These are phyloP conservation scores for Piper betle DNA, from an alignment of 164 flowering plant species.

Conservation along the genomic window DNA sequence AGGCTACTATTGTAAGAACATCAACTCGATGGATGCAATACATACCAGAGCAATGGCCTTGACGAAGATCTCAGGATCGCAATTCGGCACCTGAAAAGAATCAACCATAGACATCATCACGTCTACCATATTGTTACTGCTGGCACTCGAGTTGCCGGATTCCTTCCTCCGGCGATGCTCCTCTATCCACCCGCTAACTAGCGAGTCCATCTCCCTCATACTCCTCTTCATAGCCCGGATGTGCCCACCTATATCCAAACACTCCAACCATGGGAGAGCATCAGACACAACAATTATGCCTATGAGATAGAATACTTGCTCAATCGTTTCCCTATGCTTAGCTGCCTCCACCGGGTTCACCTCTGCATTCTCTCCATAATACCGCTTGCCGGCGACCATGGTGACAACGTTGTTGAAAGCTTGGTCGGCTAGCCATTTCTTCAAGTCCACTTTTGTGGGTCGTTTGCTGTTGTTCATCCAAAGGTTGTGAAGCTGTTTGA, in stretches of 20 bases:
- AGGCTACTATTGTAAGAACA: too few species aligned
- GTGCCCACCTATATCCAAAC: background rate
- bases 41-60: background rate
- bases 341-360: background rate
- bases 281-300: background rate
- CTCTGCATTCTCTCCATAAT: background rate
- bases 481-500: background rate
- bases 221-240: conserved; percentile 3
- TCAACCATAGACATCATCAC: background rate
- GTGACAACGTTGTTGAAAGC: background rate
- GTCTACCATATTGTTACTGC: conserved; percentile 4
- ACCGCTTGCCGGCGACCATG: conserved; percentile 5
- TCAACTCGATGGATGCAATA: too few species aligned
- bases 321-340: background rate
- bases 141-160: background rate
- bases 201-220: conserved; percentile 2
- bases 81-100: too few species aligned
- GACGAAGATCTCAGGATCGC: background rate
- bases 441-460: background rate
- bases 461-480: background rate
- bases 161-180: conserved; percentile 2
- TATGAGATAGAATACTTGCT: background rate
- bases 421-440: conserved; percentile 1
- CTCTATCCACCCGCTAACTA: conserved; percentile 1
- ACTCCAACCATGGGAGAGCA: conserved; percentile 1